Evolutionary conservation across 345 rosid species (phyloP).

Genomic region (Anastatica hierochuntica): DNA sequence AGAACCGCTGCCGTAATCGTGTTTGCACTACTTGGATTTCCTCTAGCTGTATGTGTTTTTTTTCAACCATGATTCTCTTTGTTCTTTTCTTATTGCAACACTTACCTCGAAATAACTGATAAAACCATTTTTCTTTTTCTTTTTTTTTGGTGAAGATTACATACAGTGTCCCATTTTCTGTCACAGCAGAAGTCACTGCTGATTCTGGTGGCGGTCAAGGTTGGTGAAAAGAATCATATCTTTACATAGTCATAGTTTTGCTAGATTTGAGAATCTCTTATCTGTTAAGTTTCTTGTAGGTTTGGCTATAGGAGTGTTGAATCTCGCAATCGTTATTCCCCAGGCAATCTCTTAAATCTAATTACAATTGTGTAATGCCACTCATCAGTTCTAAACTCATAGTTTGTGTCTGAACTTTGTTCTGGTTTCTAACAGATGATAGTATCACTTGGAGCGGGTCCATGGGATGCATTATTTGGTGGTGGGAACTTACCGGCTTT

Average conservation of each 20-base stretch:
- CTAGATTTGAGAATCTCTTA: not conserved
- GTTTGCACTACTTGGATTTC: conserved; percentile 89
- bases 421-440: conserved; percentile 43
- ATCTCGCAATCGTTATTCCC: conserved; percentile 88
- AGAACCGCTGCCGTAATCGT: conserved; percentile 64
- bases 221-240: too few relatives aligned
- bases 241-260: not conserved
- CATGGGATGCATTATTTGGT: conserved; percentile 93
- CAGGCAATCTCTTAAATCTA: conserved; percentile 38
- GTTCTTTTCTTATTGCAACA: not conserved
- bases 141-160: conserved; percentile 49
- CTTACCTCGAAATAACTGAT: not conserved
- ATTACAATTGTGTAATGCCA: not conserved
- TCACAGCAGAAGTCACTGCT: conserved; percentile 89
- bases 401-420: conserved; percentile 2
- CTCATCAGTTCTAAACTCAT: not conserved
- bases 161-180: conserved; percentile 86
- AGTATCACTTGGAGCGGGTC: conserved; percentile 89
- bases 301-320: conserved; percentile 88
- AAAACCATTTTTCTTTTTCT: not conserved
- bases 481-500: conserved; percentile 97
- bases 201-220: conserved; percentile 98
- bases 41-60: conserved; percentile 71
- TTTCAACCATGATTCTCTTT: not conserved
- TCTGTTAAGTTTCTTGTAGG: conserved; percentile 28